These are phyloP conservation scores for Trichoderma oligosporum DNA, from an alignment of 2,329 filamentous ascomycete species.

Conservation along the genomic window DNA sequence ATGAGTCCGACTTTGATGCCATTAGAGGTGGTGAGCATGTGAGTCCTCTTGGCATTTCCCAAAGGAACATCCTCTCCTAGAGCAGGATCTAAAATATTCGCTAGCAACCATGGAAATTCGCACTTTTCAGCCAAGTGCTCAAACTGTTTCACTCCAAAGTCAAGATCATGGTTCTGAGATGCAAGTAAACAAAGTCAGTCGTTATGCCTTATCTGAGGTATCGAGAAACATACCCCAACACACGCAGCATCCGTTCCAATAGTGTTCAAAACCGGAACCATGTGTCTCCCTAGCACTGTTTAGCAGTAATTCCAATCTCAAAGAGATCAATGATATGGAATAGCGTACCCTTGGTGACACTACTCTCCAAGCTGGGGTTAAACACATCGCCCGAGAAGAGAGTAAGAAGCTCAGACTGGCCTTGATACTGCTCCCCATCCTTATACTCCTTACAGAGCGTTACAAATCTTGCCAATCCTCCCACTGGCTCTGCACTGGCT, in stretches of 20 bases:
- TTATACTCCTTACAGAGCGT: slow-evolving; percentile 73
- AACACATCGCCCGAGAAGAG: slow-evolving; percentile 92
- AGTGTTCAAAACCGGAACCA: slow-evolving; percentile 79
- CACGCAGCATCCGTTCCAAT: slow-evolving; percentile 77
- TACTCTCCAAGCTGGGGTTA: slow-evolving; percentile 85
- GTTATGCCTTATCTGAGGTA: neutral
- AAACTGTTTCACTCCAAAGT: slow-evolving; percentile 84
- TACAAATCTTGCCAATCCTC: slow-evolving; percentile 77
- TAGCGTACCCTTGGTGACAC: slow-evolving; percentile 71
- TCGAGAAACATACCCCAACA: slow-evolving; percentile 60
- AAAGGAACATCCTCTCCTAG: slow-evolving; percentile 72
- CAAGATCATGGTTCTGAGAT: slow-evolving; percentile 78
- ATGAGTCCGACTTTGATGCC: slow-evolving; percentile 83
- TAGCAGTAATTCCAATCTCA: neutral
- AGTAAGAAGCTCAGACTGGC: slow-evolving; percentile 64
- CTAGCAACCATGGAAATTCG: slow-evolving; percentile 83
- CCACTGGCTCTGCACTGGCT: slow-evolving; percentile 73
- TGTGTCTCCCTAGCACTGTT: slow-evolving; percentile 61
- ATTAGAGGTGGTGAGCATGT: slow-evolving; percentile 74
- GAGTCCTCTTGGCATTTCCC: slow-evolving; percentile 69
- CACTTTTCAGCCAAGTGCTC: slow-evolving; percentile 68
- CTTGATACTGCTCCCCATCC: slow-evolving; percentile 54
- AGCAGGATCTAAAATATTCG: slow-evolving; percentile 81
- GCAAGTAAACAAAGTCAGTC: neutral
- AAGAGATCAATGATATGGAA: neutral